Base-by-base conservation (phyloP, 306 rosid genomes). In the Begonia loranthoides region DNA sequence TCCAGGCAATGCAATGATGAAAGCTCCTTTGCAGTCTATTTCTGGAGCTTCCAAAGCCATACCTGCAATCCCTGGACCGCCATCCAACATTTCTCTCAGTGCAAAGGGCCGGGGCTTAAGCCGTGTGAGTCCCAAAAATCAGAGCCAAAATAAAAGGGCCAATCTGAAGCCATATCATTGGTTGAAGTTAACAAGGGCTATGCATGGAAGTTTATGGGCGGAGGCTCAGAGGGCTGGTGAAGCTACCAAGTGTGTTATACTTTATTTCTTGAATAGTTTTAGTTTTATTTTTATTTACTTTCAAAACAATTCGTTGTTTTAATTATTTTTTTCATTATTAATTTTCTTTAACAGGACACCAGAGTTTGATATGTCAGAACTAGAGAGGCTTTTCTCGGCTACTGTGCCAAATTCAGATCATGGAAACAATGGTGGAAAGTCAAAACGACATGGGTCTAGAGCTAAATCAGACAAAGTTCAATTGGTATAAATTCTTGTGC, bases 201-300 rank as follows among this genome's bases (percentile, higher is more conserved):
- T 83, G 93, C 93, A 80, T 40, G 99, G 99, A 64, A 92, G 99
- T 70, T 76, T 92, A 57, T 92, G 99, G 99, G 99, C 93, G 13
- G 99, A 92, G 62, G 64, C 94, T 44, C 96, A 83, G 40, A 86
- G 76, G 62, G 59, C 74, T 49, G 94, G 80, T 69, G 99, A 90
- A 60, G 75, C 76, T 58, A 72, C 76, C 58, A 80, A 81, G 99
- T 92, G 83, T 49, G 77, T 61, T 57, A 43, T 51, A 16, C 12
- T 36, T 12, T 60, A 13, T 51, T 50, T 22, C 33, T 51, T 57
- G 38, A 52, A 54, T 46, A 10, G 49, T 56, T 61, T 57, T 50
- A 17, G 49, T 67, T 43, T 73, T 24, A 62, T 2, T 40, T 49
- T 22, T 15, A 54, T 50, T 22, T 17, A n/a, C n/a, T 70, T 48